These are phyloP conservation scores for Cladosporium colombiae DNA, from an alignment of 2,329 filamentous ascomycete genomes.

Conservation along the genomic window DNA sequence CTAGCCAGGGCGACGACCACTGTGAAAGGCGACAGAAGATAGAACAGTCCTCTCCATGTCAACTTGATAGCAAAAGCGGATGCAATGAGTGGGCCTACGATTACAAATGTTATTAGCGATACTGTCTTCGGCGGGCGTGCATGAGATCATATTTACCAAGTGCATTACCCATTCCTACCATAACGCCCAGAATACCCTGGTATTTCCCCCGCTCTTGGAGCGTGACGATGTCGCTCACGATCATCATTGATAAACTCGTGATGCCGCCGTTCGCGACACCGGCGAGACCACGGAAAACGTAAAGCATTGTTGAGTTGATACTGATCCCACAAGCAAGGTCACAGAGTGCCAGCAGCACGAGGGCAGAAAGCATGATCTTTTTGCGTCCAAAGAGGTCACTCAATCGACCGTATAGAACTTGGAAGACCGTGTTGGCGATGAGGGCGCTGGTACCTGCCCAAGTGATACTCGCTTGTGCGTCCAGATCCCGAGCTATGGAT, in stretches of 20 bases:
- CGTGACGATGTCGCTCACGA: conserved; percentile 61
- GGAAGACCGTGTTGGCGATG: conserved; percentile 63
- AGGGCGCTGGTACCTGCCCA: conserved; percentile 58
- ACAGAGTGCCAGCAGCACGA: conserved; percentile 56
- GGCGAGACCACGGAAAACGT: conserved; percentile 60
- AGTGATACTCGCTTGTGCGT: conserved; percentile 52
- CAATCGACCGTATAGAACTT: conserved; percentile 61
- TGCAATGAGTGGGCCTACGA: conserved; percentile 47
- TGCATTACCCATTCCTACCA: conserved; percentile 49
- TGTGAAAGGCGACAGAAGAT: conserved; percentile 54
- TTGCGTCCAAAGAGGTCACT: conserved; percentile 50
- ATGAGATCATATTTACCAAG: background rate
- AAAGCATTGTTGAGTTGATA: conserved; percentile 58
- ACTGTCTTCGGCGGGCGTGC: background rate
- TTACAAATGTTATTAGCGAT: conserved; percentile 24
- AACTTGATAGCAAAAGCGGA: conserved; percentile 44
- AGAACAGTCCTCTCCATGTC: conserved; percentile 51
- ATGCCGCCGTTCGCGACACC: conserved; percentile 64
- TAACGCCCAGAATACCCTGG: conserved; percentile 49
- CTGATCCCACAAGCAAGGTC: conserved; percentile 62
- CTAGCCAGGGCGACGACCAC: conserved; percentile 43
- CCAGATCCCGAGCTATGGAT: conserved; percentile 39
- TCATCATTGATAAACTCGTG: conserved; percentile 61
- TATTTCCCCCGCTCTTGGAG: conserved; percentile 59
- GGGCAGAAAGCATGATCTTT: conserved; percentile 55